Conservation (phyloP, 2,329 filamentous ascomycete genomes). For the Mariannaea sp. region DNA sequence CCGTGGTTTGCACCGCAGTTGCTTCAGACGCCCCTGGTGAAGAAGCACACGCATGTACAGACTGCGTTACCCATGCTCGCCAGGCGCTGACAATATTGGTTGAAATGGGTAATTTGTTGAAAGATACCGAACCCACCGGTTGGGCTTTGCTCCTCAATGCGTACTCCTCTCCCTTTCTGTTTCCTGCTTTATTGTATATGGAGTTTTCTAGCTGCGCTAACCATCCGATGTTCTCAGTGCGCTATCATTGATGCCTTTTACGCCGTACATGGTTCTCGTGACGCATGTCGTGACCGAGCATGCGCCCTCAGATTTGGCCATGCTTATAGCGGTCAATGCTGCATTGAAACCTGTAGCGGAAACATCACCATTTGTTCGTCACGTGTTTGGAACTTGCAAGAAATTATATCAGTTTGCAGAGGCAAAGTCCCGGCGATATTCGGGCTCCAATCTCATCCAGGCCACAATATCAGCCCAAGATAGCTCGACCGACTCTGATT, state of each 20-base stretch:
- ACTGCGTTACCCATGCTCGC: background rate
- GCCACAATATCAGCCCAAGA: background rate
- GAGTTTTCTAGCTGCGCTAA: background rate
- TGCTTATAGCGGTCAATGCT: background rate
- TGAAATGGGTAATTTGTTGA: background rate
- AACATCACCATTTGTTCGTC: background rate
- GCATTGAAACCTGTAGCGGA: background rate
- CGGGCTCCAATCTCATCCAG: background rate
- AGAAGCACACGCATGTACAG: background rate
- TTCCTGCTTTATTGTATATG: background rate
- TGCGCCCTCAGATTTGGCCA: background rate
- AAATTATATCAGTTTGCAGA: background rate
- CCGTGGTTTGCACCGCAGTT: background rate
- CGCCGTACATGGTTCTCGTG: background rate
- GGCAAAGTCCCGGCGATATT: background rate
- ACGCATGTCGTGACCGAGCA: background rate
- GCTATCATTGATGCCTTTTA: background rate
- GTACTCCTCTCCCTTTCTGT: background rate
- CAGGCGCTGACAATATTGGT: background rate
- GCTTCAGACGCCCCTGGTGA: background rate
- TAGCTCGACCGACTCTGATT: background rate
- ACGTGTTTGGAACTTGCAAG: background rate
- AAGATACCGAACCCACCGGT: background rate
- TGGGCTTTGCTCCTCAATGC: background rate
- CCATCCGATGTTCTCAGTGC: background rate